Evolutionary conservation across 495 filamentous ascomycete genomes (phyloP), one percentile per base, ranked within the genome.

Genomic region (Penicillium pulvis): DNA sequence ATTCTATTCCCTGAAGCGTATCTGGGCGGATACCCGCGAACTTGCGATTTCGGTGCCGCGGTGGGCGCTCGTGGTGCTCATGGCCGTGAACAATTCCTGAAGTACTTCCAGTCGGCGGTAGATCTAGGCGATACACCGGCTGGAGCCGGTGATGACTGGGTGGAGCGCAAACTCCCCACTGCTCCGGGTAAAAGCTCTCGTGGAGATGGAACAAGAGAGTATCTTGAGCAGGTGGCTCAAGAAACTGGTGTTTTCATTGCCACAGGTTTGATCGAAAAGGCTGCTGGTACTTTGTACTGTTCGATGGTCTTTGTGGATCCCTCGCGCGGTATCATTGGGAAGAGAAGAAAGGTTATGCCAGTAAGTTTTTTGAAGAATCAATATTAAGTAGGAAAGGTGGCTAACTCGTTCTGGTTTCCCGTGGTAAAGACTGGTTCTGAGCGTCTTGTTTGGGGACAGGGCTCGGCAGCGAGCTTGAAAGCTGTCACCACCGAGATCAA

Each of bases 341-440:
- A 98, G 79, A 84, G 93, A 60, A 79, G 93, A 59, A 98, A 98
- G 77, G 90, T 97, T 14, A 96, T 96, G 91, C 93, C 93, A 17
- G 84, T 84, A 47, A 63, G 78, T 78, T 51, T 50, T 51, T 24
- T 57, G 31, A 19, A 36, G 48, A 5, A 28, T 23, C 26, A 45
- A 39, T 16, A 12, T 28, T 3, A 28, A 11, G n/a, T 24, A 16
- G 17, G 33, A 6, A 16, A 30, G 46, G 14, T 7, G 3, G 33
- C 44, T 43, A 30, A 46, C 43, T 12, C 39, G 14, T 17, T 45
- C 35, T 53, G 14, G 31, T 6, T 52, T 35, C 10, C 5, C 19
- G 14, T 36, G 30, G 11, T 23, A 33, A 35, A 60, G 57, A 60
- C 57, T 26, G 57, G 19, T 14, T 55, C 57, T 6, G 57, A 60